Evolutionary conservation across 768 basidiomycete species (phyloP).

Genomic region (Psilocybe sp.): DNA sequence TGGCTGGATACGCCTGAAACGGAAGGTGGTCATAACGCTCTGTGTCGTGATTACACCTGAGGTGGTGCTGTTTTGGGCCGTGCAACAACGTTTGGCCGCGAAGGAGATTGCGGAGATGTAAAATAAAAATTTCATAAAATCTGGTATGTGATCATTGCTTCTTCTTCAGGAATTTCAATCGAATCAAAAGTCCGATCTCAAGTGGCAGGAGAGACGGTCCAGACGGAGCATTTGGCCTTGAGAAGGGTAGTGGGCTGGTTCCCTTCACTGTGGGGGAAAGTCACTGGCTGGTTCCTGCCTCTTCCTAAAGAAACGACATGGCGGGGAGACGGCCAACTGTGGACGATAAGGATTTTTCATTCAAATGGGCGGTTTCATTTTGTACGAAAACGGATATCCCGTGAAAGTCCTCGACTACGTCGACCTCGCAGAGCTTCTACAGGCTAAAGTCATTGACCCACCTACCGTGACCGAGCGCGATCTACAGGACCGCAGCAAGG

Average conservation of each 20-base stretch:
- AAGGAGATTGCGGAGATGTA: neutral
- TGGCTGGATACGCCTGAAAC: neutral
- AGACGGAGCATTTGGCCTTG: neutral
- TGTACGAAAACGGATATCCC: neutral
- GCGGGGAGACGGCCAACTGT: neutral
- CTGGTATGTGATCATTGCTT: neutral
- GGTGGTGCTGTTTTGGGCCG: neutral
- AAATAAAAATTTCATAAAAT: neutral
- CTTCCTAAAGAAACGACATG: neutral
- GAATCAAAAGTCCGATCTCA: too few species aligned
- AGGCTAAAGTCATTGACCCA: slow-evolving; percentile 12
- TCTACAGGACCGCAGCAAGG: slow-evolving; percentile 28
- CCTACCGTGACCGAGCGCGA: slow-evolving; percentile 17
- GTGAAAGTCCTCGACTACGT: neutral
- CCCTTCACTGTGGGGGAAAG: neutral
- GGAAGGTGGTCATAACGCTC: neutral
- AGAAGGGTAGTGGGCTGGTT: neutral
- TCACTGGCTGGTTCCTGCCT: neutral
- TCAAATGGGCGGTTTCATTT: neutral
- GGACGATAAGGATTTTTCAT: neutral
- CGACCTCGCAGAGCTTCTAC: slow-evolving; percentile 11
- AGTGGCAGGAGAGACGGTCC: too few species aligned
- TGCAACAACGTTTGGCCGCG: neutral
- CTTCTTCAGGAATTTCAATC: too few species aligned
- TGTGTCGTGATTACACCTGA: neutral